Evolutionary conservation across 2,329 filamentous ascomycete genomes (phyloP).

Genomic region (Claviceps maximensis): DNA sequence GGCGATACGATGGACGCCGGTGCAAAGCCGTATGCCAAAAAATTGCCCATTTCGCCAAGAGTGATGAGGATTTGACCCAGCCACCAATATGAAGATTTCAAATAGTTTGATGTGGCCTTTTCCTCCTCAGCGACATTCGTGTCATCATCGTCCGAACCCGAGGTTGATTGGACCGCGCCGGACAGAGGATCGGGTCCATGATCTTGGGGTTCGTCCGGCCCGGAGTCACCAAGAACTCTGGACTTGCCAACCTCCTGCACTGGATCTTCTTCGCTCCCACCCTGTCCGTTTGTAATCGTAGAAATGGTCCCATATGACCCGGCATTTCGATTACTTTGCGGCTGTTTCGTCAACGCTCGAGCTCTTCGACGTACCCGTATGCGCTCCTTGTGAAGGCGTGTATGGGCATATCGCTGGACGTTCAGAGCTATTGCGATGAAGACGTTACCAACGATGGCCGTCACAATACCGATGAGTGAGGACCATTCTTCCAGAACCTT

Average conservation of each 20-base stretch:
- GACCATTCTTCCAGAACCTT: slow-evolving; percentile 62
- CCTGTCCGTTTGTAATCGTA: slow-evolving; percentile 6
- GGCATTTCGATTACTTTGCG: slow-evolving; percentile 17
- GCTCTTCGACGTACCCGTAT: slow-evolving; percentile 42
- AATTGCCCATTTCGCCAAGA: slow-evolving; percentile 88
- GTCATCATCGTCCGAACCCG: slow-evolving; percentile 13
- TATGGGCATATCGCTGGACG: slow-evolving; percentile 90
- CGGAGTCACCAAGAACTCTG: slow-evolving; percentile 17
- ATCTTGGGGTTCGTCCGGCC: slow-evolving; percentile 11
- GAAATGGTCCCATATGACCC: slow-evolving; percentile 24
- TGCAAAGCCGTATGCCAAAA: slow-evolving; percentile 92
- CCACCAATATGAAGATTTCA: slow-evolving; percentile 95
- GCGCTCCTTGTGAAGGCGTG: slow-evolving; percentile 62
- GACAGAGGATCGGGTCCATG: slow-evolving; percentile 39
- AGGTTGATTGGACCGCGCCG: slow-evolving; percentile 32
- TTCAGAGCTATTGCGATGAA: slow-evolving; percentile 93
- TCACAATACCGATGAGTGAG: slow-evolving; percentile 85
- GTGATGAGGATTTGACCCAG: slow-evolving; percentile 84
- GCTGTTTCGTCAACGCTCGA: slow-evolving; percentile 38
- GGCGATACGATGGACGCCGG: slow-evolving; percentile 96
- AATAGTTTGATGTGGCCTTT: slow-evolving; percentile 53
- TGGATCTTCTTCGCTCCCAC: slow-evolving; percentile 10
- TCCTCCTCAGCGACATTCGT: slow-evolving; percentile 18
- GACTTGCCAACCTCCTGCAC: slow-evolving; percentile 16
- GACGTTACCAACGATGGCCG: slow-evolving; percentile 83